Base-by-base conservation (phyloP, 2,329 filamentous ascomycete genomes). In the Mycocentrospora acerina region DNA sequence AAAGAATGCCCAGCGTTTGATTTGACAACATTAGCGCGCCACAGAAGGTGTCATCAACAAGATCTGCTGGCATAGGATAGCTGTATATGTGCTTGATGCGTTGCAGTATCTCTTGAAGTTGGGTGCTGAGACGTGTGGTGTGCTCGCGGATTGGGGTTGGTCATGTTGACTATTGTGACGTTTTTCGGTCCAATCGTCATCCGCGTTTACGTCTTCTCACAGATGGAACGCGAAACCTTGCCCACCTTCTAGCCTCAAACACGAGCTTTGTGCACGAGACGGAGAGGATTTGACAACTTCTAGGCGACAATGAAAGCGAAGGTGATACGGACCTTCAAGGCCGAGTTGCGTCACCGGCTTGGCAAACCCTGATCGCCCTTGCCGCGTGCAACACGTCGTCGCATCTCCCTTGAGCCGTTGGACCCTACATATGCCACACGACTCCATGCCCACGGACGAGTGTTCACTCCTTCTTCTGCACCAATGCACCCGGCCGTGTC, bases 401-500 rank as follows among this genome's bases (percentile, higher is more conserved):
- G n/a, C n/a, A n/a, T n/a, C n/a, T n/a, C n/a, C n/a, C n/a, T n/a
- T n/a, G n/a, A n/a, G n/a, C n/a, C n/a, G n/a, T n/a, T n/a, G n/a
- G n/a, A n/a, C n/a, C n/a, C 19, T 6, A 22, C 48, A 37, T 32
- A 52, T 43, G 38, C 40, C 34, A 44, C 42, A 47, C 51, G 41
- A 51, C 35, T 42, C 49, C 37, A 64, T 64, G 62, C 59, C 53
- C 55, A 41, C 50, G 50, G 57, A 64, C 55, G 52, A 58, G 43
- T 60, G 59, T 35, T 66, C 54, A 50, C 46, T 42, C n/a, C 31
- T 32, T 32, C 30, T 42, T 22, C 46, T 55, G 44, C 54, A 52
- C 62, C 60, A 66, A 69, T 69, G 66, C 65, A 58, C 59, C 58
- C 62, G 57, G 59, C 48, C 46, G 54, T 54, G 33, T 51, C 54